Percentiles rank a stretch among this genome's conserved stretches.
phyloP scores from a whole-genome alignment of 805 yeast genomes.

The Wickerhamomyces rabaulensis region DNA sequence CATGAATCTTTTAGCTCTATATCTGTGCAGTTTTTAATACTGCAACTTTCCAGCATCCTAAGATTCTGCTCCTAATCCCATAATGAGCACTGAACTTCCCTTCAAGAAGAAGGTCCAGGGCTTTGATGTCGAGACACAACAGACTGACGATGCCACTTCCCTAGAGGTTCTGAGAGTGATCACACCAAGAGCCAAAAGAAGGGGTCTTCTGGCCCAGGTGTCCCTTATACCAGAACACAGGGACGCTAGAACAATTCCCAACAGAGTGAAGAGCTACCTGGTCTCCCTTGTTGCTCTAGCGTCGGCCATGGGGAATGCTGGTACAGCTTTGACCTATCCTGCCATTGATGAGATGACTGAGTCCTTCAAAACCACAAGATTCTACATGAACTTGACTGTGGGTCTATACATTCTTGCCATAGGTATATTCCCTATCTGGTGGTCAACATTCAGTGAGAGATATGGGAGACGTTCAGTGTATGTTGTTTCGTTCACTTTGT shows the following conservation, averaged over 20 bases:
- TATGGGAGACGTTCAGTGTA: conserved; percentile 74
- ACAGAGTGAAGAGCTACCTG: conserved; percentile 40
- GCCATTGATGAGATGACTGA: conserved; percentile 56
- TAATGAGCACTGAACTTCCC: too few species aligned
- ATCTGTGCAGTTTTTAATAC: too few species aligned
- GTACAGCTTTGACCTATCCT: conserved; percentile 75
- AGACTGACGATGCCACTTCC: too few species aligned
- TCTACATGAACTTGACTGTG: conserved; percentile 67
- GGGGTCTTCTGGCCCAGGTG: conserved; percentile 53
- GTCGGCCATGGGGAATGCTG: conserved; percentile 82
- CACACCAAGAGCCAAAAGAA: conserved; percentile 10
- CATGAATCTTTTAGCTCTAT: too few species aligned
- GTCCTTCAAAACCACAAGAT: conserved; percentile 49
- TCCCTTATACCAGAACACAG: conserved; percentile 60
- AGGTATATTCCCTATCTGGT: conserved; percentile 83
- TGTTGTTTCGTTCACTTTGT: conserved; percentile 58
- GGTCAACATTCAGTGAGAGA: conserved; percentile 74
- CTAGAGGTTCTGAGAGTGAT: too few species aligned
- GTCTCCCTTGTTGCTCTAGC: conserved; percentile 66
- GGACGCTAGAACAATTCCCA: conserved; percentile 62
- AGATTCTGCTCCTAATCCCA: too few species aligned
- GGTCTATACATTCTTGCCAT: conserved; percentile 70
- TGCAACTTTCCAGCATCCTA: too few species aligned
- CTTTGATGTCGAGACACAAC: too few species aligned
- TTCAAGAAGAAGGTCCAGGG: too few species aligned